Percentiles rank a stretch among this genome's conserved stretches.
Conservation (phyloP, 2,329 filamentous ascomycete genomes). For the Helotiales sp. region DNA sequence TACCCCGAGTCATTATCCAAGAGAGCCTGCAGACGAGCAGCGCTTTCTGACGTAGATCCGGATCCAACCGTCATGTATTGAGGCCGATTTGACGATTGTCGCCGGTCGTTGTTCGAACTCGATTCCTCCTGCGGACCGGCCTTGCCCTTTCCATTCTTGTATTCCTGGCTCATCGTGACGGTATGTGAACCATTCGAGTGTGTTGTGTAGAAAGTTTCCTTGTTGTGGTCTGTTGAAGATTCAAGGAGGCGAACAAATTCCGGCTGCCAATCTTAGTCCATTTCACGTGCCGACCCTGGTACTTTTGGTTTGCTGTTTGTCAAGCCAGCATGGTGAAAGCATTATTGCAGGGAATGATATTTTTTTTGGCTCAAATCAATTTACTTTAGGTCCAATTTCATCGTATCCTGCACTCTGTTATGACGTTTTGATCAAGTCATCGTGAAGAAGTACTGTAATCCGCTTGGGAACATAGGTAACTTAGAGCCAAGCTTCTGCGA, state of each 20-base stretch:
- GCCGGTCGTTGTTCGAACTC: constrained; percentile 24
- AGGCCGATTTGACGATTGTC: constrained; percentile 47
- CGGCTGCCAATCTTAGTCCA: constrained; percentile 27
- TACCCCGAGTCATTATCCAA: constrained; percentile 92
- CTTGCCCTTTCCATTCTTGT: constrained; percentile 58
- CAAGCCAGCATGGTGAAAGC: background rate
- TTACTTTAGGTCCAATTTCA: background rate
- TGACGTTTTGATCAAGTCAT: background rate
- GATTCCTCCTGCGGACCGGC: constrained; percentile 25
- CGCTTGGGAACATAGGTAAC: background rate
- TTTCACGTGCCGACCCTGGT: constrained; percentile 20
- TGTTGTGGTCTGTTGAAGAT: constrained; percentile 22
- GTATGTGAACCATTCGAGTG: constrained; percentile 30
- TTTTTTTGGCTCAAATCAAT: background rate
- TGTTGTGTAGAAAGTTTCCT: constrained; percentile 19
- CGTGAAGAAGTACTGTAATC: constrained; percentile 6
- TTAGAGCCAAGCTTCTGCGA: constrained; percentile 5
- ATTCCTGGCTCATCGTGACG: constrained; percentile 64
- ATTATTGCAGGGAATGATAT: background rate
- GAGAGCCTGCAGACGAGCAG: constrained; percentile 77
- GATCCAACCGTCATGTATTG: constrained; percentile 88
- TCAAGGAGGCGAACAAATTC: constrained; percentile 28
- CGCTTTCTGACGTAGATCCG: constrained; percentile 81
- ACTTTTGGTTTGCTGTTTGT: background rate
- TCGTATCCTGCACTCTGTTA: background rate